phyloP scores from a whole-genome alignment of 2,329 filamentous ascomycete genomes.

The Aspergillus puulaauensis region DNA sequence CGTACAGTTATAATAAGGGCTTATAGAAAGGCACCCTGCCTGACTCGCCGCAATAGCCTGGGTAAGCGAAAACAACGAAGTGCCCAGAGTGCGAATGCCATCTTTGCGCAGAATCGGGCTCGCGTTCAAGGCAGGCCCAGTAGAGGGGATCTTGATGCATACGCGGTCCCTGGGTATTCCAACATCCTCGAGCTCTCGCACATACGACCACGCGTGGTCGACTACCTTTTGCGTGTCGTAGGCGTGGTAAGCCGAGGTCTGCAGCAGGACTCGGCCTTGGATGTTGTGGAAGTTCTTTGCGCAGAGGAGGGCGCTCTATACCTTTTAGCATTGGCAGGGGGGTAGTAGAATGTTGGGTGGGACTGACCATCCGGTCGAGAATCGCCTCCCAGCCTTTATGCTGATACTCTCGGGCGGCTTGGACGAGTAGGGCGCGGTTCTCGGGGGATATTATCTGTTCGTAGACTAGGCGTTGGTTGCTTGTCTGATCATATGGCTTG shows the following conservation, averaged over 20 bases:
- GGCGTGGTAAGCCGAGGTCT: conserved; percentile 48
- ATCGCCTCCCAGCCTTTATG: not conserved
- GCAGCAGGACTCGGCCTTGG: conserved; percentile 50
- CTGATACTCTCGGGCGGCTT: not conserved
- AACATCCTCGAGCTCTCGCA: conserved; percentile 45
- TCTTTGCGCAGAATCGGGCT: conserved; percentile 44
- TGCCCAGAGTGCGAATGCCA: conserved; percentile 50
- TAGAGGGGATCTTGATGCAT: conserved; percentile 54
- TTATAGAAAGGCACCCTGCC: conserved; percentile 49
- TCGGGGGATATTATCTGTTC: not conserved
- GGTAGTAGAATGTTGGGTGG: accelerated
- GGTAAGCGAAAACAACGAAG: conserved; percentile 47
- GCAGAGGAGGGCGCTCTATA: not conserved
- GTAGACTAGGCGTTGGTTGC: not conserved
- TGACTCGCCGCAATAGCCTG: conserved; percentile 54
- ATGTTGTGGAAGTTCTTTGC: conserved; percentile 44
- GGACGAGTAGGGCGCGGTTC: not conserved
- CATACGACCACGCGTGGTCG: conserved; percentile 49
- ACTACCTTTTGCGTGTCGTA: conserved; percentile 48
- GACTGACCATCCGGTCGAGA: not conserved
- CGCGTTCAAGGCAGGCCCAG: conserved; percentile 49
- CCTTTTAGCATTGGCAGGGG: not conserved
- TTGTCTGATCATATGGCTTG: not conserved
- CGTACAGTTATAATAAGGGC: conserved; percentile 48
- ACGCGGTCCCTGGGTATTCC: conserved; percentile 49